A percentile compares a stretch with the other conserved stretches of the same genome.
These are phyloP conservation scores for Diaporthe aspalathi DNA, from an alignment of 2,329 filamentous ascomycete genomes.

Conservation along the genomic window DNA sequence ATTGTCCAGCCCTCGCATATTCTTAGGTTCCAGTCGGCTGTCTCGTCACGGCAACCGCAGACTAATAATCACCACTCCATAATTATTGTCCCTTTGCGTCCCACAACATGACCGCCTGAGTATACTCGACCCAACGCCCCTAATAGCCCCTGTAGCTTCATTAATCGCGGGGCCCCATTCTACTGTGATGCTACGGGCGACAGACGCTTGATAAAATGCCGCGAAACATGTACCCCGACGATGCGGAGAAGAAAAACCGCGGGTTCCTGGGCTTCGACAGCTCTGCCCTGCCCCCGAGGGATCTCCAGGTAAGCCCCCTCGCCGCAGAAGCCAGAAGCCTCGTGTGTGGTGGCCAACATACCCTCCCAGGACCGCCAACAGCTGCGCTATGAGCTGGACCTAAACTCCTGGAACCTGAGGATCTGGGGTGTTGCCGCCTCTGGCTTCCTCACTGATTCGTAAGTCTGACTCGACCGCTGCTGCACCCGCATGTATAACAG, in stretches of 20 bases:
- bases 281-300: constrained; percentile 61
- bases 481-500: background rate
- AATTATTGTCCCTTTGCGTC: background rate
- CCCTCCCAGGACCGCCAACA: constrained; percentile 60
- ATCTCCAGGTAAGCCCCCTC: constrained; percentile 56
- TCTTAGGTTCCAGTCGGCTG: background rate
- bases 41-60: background rate
- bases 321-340: constrained; percentile 1
- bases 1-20: background rate
- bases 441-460: constrained; percentile 66
- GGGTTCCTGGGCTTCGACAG: constrained; percentile 63
- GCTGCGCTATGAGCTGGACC: constrained; percentile 63
- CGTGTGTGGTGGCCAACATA: constrained; percentile 9
- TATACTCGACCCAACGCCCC: background rate
- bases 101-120: constrained; percentile 4
- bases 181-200: background rate
- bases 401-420: constrained; percentile 66
- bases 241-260: constrained; percentile 56
- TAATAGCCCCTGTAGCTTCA: background rate
- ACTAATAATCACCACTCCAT: background rate
- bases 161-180: background rate
- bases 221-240: constrained; percentile 48
- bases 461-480: constrained; percentile 42
- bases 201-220: constrained; percentile 39
- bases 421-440: constrained; percentile 68